A percentile compares a stretch with the other conserved stretches of the same genome.
Conservation (phyloP, 2,329 filamentous ascomycete species). For the Domatiomyces globalis region DNA sequence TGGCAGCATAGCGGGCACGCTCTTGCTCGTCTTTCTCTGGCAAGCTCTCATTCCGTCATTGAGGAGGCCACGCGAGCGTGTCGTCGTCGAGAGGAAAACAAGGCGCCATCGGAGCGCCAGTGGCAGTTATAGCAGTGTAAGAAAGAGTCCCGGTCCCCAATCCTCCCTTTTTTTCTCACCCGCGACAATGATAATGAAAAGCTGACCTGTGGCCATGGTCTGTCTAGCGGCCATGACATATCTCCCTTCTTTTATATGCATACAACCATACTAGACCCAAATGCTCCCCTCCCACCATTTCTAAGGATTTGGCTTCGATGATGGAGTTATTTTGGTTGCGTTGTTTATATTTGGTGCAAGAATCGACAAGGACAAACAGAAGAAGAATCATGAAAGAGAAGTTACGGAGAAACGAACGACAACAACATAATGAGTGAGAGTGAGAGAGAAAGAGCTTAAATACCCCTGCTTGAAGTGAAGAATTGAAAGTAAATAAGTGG, state of each 20-base stretch:
- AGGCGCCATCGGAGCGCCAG: slow-evolving; percentile 13
- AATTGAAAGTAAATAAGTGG: no score
- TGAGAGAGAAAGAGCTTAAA: background rate
- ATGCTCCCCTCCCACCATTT: no score
- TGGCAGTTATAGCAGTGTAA: slow-evolving; percentile 14
- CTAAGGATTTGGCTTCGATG: no score
- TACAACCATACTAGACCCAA: no score
- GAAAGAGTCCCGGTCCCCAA: background rate
- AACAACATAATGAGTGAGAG: background rate
- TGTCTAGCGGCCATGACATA: no score
- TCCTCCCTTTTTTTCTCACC: background rate
- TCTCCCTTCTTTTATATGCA: no score
- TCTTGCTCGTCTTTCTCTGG: slow-evolving; percentile 16
- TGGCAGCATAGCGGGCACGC: slow-evolving; percentile 17
- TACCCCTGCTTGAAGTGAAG: no score
- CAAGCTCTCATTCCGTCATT: slow-evolving; percentile 6
- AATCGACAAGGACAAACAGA: no score
- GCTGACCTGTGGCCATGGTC: background rate
- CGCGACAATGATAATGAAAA: background rate
- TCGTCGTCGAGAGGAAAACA: slow-evolving; percentile 15
- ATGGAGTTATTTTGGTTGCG: no score
- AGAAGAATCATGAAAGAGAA: no score
- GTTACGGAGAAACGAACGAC: slow-evolving; percentile 15
- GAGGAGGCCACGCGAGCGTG: slow-evolving; percentile 3
- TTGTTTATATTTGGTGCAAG: no score